These are phyloP conservation scores for Nephelium lappaceum DNA, from an alignment of 345 rosid genomes.

Conservation along the genomic window DNA sequence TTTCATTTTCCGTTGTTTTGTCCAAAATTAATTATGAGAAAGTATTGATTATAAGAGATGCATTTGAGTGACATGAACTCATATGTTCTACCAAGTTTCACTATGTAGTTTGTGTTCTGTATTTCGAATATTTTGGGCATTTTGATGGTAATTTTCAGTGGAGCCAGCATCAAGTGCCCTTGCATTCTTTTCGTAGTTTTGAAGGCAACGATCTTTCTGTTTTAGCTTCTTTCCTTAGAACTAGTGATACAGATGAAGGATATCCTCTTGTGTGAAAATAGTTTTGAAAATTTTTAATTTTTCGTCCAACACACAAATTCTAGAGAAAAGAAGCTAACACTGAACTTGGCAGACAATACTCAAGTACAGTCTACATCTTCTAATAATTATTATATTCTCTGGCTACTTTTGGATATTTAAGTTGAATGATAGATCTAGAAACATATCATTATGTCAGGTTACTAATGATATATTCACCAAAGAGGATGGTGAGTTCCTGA, in stretches of 20 bases:
- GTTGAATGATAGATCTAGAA: constrained; percentile 14
- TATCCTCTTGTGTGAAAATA: not conserved
- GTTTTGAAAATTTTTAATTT: not conserved
- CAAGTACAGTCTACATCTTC: not conserved
- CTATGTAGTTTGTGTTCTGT: not conserved
- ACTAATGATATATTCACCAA: constrained; percentile 97
- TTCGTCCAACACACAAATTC: not conserved
- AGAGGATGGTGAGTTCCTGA: constrained; percentile 96
- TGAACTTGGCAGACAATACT: not conserved
- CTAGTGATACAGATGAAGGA: not conserved
- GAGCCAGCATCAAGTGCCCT: not conserved
- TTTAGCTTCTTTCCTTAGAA: not conserved
- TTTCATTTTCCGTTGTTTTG: not conserved
- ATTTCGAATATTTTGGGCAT: not conserved
- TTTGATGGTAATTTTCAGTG: too few relatives aligned
- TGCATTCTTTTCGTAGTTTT: not conserved
- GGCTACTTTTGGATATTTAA: not conserved
- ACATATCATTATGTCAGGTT: constrained; percentile 51
- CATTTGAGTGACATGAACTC: not conserved
- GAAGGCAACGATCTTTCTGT: not conserved
- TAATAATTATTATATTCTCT: not conserved
- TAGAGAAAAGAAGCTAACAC: not conserved
- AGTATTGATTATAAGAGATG: not conserved
- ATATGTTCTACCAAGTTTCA: not conserved
- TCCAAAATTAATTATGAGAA: not conserved